These are phyloP conservation scores for Fusarium sp. DNA, from an alignment of 2,329 filamentous ascomycete genomes.

Conservation along the genomic window DNA sequence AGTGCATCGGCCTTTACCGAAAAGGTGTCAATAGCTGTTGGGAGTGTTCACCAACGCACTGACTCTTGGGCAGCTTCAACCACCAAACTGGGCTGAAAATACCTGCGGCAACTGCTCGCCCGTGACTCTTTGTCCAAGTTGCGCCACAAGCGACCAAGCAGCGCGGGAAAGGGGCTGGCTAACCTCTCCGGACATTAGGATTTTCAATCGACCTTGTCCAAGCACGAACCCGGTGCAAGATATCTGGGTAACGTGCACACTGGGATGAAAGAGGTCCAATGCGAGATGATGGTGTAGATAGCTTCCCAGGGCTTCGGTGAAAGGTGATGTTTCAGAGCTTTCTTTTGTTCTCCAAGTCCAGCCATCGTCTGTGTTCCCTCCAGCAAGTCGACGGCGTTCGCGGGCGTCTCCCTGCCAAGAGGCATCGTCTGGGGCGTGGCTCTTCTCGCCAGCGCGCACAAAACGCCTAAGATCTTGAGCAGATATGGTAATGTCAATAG, in stretches of 20 bases:
- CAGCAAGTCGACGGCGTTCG: slow-evolving; percentile 62
- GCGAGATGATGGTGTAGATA: slow-evolving; percentile 68
- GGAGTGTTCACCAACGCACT: not conserved
- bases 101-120: slow-evolving; percentile 47
- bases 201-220: slow-evolving; percentile 65
- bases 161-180: slow-evolving; percentile 52
- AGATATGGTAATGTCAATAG: slow-evolving; percentile 66
- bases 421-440: slow-evolving; percentile 12
- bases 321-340: slow-evolving; percentile 53
- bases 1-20: not conserved
- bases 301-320: slow-evolving; percentile 63
- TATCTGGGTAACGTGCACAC: slow-evolving; percentile 65
- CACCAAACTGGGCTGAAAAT: slow-evolving; percentile 39
- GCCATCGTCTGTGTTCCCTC: slow-evolving; percentile 63
- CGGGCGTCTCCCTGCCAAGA: slow-evolving; percentile 52
- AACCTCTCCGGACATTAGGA: slow-evolving; percentile 53
- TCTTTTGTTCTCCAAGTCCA: slow-evolving; percentile 62
- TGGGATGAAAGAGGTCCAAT: slow-evolving; percentile 67
- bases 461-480: slow-evolving; percentile 63
- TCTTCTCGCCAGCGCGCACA: slow-evolving; percentile 55
- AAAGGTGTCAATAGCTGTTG: not conserved
- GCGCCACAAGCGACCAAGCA: slow-evolving; percentile 56
- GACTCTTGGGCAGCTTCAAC: slow-evolving; percentile 19
- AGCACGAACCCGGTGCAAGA: slow-evolving; percentile 69
- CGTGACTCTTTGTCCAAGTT: slow-evolving; percentile 53